Percentiles rank a stretch among this genome's conserved stretches.
Conservation (phyloP, 2,329 filamentous ascomycete genomes). For the Penicillium sp. region DNA sequence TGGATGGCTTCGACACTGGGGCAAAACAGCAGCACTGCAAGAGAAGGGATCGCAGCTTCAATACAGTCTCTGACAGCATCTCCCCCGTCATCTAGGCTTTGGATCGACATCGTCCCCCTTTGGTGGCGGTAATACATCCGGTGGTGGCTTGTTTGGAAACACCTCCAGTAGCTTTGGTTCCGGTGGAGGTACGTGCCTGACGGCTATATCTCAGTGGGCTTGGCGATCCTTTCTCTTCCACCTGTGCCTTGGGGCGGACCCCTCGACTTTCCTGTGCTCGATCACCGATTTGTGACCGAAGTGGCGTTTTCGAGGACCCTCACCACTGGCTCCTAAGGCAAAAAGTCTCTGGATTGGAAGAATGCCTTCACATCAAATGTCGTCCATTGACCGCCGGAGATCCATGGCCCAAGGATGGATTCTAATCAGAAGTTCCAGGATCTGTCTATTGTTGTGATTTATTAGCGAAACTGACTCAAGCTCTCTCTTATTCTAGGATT, state of each 20-base stretch:
- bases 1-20: too few relatives aligned
- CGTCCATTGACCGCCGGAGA: too few relatives aligned
- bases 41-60: slow-evolving; percentile 27
- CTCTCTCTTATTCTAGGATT: slow-evolving; percentile 26
- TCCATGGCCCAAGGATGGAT: too few relatives aligned
- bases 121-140: slow-evolving; percentile 29
- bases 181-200: slow-evolving; percentile 33
- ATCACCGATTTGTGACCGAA: too few relatives aligned
- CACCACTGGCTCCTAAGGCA: too few relatives aligned
- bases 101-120: slow-evolving; percentile 33
- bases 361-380: too few relatives aligned
- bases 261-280: slow-evolving; percentile 8
- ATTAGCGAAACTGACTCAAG: too few relatives aligned
- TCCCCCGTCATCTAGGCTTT: slow-evolving; percentile 34
- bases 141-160: slow-evolving; percentile 23
- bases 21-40: slow-evolving; percentile 23
- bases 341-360: too few relatives aligned
- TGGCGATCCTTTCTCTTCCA: slow-evolving; percentile 18
- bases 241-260: too few relatives aligned
- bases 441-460: too few relatives aligned
- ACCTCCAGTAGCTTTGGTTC: slow-evolving; percentile 32
- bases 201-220: slow-evolving; percentile 16
- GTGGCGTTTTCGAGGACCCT: too few relatives aligned
- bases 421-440: too few relatives aligned
- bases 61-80: slow-evolving; percentile 34